A percentile compares a stretch with the other conserved stretches of the same genome.
These are phyloP conservation scores for Panellus pusillus DNA, from an alignment of 768 basidiomycete genomes.

Conservation along the genomic window DNA sequence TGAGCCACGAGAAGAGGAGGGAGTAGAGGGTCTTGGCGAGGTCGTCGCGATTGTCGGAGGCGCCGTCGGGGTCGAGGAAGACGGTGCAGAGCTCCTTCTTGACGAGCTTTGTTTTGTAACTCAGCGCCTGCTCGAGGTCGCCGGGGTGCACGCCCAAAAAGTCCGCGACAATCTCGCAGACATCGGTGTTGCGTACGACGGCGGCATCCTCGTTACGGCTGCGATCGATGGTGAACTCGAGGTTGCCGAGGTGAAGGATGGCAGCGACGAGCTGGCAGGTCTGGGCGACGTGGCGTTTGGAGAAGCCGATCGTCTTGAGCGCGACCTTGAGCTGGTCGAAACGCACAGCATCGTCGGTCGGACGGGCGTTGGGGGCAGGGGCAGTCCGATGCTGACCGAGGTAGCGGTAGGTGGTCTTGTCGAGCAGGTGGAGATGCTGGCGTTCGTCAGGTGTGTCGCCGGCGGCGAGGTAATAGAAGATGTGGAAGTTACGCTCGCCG, in stretches of 20 bases:
- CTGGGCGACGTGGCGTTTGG: constrained; percentile 93
- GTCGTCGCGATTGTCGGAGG: constrained; percentile 90
- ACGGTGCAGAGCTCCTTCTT: constrained; percentile 97
- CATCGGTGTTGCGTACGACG: constrained; percentile 82
- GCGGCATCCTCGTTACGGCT: constrained; percentile 89
- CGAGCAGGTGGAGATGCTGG: too few relatives aligned
- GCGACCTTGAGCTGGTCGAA: constrained; percentile 95
- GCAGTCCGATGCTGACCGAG: too few relatives aligned
- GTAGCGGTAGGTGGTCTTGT: too few relatives aligned
- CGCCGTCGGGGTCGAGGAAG: constrained; percentile 92
- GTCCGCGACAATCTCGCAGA: constrained; percentile 82
- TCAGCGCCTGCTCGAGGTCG: constrained; percentile 76
- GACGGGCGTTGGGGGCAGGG: constrained; percentile 46
- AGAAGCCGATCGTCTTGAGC: constrained; percentile 89
- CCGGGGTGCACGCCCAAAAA: constrained; percentile 82
- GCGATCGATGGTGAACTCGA: constrained; percentile 87
- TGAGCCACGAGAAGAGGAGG: too few relatives aligned
- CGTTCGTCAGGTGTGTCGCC: too few relatives aligned
- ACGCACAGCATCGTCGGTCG: constrained; percentile 80
- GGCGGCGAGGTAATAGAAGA: too few relatives aligned
- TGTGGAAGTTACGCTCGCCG: too few relatives aligned
- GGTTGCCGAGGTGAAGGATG: constrained; percentile 94
- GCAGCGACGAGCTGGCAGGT: constrained; percentile 93
- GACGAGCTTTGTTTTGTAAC: constrained; percentile 90
- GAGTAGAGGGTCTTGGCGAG: constrained; percentile 91